Evolutionary conservation across 805 yeast genomes (phyloP), one percentile per base, ranked within the genome.

Genomic region (Starmerella bombi): DNA sequence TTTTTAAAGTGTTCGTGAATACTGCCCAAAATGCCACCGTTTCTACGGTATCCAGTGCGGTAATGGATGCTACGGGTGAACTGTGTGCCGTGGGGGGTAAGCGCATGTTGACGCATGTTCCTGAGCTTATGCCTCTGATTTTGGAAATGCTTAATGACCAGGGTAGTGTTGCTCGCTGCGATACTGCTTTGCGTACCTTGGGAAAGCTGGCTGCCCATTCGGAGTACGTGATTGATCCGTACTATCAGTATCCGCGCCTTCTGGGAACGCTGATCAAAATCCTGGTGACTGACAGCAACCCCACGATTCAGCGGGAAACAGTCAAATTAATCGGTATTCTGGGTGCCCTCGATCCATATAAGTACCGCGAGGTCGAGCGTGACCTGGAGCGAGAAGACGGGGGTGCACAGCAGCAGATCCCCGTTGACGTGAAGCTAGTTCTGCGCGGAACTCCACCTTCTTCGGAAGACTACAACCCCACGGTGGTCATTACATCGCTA

Each of bases 271-370:
- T 91, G 25, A 82, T 85, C 3, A 77, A 76, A 40, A 84, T 91
- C 31, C 62, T 91, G 41, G 81, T 81, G 48, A 74, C 85, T 43
- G 96, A 88, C 53, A 74, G 93, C 0, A 71, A 78, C 3, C 40
- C 42, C 3, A 63, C 71, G 3, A 76, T 83, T 6, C 74, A 91
- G 53, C 66, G 94, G 42, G 97, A 91, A 57, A 80, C 95, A 0
- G 94, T 91, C 1, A 70, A 88, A 48, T 61, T 91, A 19, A 65
- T 91, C 42, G 99, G 99, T 55, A 85, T 86, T 25, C 64, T 91
- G 32, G 99, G 99, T 48, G 98, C 98, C 0, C 64, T 91, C 36
- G 98, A 91, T 60, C 99, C 99, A 1, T 91, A 88, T 57, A 86
- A 83, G 55, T 93, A 85, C 51, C 74, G 94, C 41, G 94, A 84